phyloP scores from a whole-genome alignment of 2,329 filamentous ascomycete species.

The Lecanicillium sp. region DNA sequence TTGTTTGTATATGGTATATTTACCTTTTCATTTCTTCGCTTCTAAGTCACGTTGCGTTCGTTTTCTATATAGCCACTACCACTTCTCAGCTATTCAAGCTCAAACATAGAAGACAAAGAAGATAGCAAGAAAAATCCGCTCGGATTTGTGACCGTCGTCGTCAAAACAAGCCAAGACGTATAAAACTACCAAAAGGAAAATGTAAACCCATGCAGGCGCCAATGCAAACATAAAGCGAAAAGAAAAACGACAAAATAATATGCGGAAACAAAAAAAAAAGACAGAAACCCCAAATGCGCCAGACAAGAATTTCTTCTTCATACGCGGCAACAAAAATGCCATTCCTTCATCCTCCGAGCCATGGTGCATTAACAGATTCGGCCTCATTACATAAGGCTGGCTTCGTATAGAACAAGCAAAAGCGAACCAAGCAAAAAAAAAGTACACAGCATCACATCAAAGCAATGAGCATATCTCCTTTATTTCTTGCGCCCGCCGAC shows the following conservation, averaged over 20 bases:
- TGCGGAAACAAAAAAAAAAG: neutral
- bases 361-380: neutral
- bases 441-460: neutral
- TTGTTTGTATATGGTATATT: too few species aligned
- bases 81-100: too few species aligned
- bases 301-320: slow-evolving; percentile 1
- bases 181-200: too few species aligned
- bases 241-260: neutral
- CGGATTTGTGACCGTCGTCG: too few species aligned
- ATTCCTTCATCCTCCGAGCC: neutral
- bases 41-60: too few species aligned
- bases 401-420: too few species aligned
- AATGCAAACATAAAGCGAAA: slow-evolving; percentile 2
- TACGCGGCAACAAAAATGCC: neutral
- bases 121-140: too few species aligned
- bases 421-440: neutral
- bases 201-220: neutral
- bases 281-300: slow-evolving; percentile 1
- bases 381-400: neutral
- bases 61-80: too few species aligned
- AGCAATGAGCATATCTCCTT: slow-evolving; percentile 6
- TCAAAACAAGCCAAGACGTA: too few species aligned
- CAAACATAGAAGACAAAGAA: too few species aligned
- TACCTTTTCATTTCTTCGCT: too few species aligned
- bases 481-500: slow-evolving; percentile 46